Evolutionary conservation across 208 protist genomes (phyloP).

Genomic region (Crithidia thermophila): DNA sequence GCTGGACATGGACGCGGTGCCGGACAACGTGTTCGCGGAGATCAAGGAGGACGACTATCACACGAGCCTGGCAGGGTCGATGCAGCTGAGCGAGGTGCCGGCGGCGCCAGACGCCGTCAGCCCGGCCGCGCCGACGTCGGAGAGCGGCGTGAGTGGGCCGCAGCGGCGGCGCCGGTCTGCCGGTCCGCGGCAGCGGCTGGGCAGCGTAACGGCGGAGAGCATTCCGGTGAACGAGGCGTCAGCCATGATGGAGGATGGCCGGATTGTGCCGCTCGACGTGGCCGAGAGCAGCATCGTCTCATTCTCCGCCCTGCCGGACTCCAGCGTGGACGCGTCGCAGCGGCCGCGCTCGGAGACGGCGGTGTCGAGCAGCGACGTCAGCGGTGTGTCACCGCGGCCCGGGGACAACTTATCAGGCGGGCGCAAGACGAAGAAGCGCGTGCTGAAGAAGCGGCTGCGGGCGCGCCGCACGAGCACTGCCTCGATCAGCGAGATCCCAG

Average conservation of each 20-base stretch:
- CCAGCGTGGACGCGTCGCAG: background rate
- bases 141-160: background rate
- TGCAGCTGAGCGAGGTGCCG: slow-evolving; percentile 13
- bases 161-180: slow-evolving; percentile 10
- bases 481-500: slow-evolving; percentile 47
- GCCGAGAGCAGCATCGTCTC: slow-evolving; percentile 16
- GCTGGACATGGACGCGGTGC: slow-evolving; percentile 42
- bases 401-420: background rate
- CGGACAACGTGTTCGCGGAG: slow-evolving; percentile 53
- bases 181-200: slow-evolving; percentile 16
- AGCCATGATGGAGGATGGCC: slow-evolving; percentile 45
- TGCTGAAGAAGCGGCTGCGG: slow-evolving; percentile 44
- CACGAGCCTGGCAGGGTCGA: slow-evolving; percentile 39
- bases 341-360: slow-evolving; percentile 1
- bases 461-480: slow-evolving; percentile 31
- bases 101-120: background rate
- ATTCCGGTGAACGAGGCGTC: slow-evolving; percentile 40
- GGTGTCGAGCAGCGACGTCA: slow-evolving; percentile 10
- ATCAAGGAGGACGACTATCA: slow-evolving; percentile 49
- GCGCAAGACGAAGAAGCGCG: slow-evolving; percentile 47
- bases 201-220: slow-evolving; percentile 28
- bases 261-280: slow-evolving; percentile 15
- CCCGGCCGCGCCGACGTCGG: background rate
- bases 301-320: background rate
- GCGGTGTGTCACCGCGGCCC: slow-evolving; percentile 4